Conservation (phyloP, 2,329 filamentous ascomycete species). For the Cordyceps militaris region DNA sequence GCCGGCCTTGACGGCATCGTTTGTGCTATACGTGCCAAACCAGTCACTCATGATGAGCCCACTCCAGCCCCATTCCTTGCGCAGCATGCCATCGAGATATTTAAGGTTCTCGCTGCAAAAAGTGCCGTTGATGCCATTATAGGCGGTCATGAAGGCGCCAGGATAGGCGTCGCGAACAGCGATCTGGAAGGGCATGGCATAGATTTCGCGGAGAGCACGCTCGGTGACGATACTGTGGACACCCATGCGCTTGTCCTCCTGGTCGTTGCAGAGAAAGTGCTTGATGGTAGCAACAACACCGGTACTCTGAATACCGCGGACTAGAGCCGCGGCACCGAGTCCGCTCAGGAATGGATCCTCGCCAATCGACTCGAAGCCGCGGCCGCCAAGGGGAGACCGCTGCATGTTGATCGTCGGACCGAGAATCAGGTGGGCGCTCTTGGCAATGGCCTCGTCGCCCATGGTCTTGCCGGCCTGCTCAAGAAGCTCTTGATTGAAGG, state of each 20-base stretch:
- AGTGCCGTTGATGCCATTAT: slow-evolving; percentile 52
- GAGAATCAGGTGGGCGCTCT: slow-evolving; percentile 51
- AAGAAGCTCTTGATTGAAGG: slow-evolving; percentile 48
- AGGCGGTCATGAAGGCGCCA: slow-evolving; percentile 51
- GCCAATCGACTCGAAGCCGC: slow-evolving; percentile 52
- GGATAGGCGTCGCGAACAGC: slow-evolving; percentile 45
- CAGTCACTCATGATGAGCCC: slow-evolving; percentile 55
- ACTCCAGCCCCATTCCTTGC: slow-evolving; percentile 51
- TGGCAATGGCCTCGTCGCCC: slow-evolving; percentile 46
- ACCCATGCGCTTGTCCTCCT: slow-evolving; percentile 50
- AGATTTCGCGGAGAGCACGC: slow-evolving; percentile 51
- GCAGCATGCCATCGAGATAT: slow-evolving; percentile 43
- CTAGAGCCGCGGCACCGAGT: slow-evolving; percentile 44
- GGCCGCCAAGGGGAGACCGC: slow-evolving; percentile 50
- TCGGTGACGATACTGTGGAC: slow-evolving; percentile 49
- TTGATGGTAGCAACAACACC: slow-evolving; percentile 52
- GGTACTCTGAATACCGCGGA: slow-evolving; percentile 49
- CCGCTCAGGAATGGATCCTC: slow-evolving; percentile 53
- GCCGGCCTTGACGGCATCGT: slow-evolving; percentile 42
- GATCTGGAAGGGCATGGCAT: slow-evolving; percentile 51
- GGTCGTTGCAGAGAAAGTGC: slow-evolving; percentile 57
- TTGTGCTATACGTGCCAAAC: slow-evolving; percentile 50
- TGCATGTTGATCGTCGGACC: slow-evolving; percentile 60
- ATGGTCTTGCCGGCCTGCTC: slow-evolving; percentile 44
- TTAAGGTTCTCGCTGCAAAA: slow-evolving; percentile 48